Base-by-base conservation (phyloP, 2,329 filamentous ascomycete genomes). In the Paecilomyces niveus region DNA sequence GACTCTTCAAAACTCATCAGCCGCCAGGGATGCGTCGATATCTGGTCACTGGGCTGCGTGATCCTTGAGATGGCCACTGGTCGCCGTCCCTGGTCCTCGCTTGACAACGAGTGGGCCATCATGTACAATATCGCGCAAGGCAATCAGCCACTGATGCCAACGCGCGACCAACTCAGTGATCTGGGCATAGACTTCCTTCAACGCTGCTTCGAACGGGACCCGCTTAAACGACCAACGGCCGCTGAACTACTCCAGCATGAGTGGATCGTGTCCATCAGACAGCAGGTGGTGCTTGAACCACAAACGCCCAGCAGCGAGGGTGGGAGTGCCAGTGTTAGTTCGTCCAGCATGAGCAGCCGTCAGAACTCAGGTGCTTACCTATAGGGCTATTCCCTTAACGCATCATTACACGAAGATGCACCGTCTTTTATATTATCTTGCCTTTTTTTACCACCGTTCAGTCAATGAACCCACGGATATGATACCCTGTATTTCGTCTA, bases 71-170 rank as follows among this genome's bases (percentile, higher is more conserved):
- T 99, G 93, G 91, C 91, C 3, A 99, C 94, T 0, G 94, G 94
- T 21, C 85, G 92, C 62, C 86, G 93, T 15, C 94, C 94, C 1
- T 99, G 94, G 94, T 91, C 92, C 26, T 91, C 88, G 63, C 85
- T 97, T 53, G 94, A 99, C 78, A 99, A 99, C 71, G 94, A 99
- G 75, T 99, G 92, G 92, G 94, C 94, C 50, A 97, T 99, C 78
- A 99, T 99, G 94, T 99, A 97, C 82, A 97, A 97, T 79, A 99
- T 99, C 69, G 94, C 94, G 1, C 93, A 96, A 72, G 94, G 94
- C 63, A 96, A 97, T 67, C 89, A 92, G 54, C 94, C 94, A 5
- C 88, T 91, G 70, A 81, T 97, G 58, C 94, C 94, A 1, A 82
- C 85, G 0, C 72, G 80, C 0, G 93, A 97, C 56, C 93, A 97